These are phyloP conservation scores for Fraxinus albicans DNA, from an alignment of 305 asterid genomes.

Conservation along the genomic window DNA sequence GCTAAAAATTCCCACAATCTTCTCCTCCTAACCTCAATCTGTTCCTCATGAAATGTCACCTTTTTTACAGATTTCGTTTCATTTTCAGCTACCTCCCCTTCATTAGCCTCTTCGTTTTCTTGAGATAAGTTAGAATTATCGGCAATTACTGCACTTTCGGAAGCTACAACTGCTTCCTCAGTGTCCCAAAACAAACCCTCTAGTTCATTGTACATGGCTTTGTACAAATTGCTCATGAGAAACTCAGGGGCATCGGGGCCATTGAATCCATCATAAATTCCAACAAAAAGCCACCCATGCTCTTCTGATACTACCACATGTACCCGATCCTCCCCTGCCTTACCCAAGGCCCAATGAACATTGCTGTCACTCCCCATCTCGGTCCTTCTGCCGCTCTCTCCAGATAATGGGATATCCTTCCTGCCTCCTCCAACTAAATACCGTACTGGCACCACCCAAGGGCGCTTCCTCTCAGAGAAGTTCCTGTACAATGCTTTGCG, in stretches of 20 bases:
- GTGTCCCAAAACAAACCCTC: slow-evolving; percentile 97
- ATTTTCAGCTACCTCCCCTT: slow-evolving; percentile 42
- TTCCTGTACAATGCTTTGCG: slow-evolving; percentile 70
- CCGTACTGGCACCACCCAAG: slow-evolving; percentile 76
- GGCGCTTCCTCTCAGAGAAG: slow-evolving; percentile 58
- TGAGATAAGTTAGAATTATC: slow-evolving; percentile 32
- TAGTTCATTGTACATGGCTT: slow-evolving; percentile 79
- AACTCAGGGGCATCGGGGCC: slow-evolving; percentile 99
- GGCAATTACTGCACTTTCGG: slow-evolving; percentile 34
- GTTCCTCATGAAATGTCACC: slow-evolving; percentile 69
- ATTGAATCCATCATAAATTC: slow-evolving; percentile 94
- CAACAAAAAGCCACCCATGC: slow-evolving; percentile 96
- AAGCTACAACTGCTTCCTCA: slow-evolving; percentile 47
- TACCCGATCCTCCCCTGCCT: slow-evolving; percentile 98
- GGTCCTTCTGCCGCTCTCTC: slow-evolving; percentile 41
- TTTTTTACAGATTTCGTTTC: slow-evolving; percentile 50
- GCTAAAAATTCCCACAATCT: slow-evolving; percentile 91
- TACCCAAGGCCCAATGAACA: slow-evolving; percentile 93
- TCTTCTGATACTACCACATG: slow-evolving; percentile 98
- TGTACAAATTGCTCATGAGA: slow-evolving; percentile 86
- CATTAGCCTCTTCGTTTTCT: slow-evolving; percentile 28
- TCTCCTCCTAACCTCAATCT: slow-evolving; percentile 74
- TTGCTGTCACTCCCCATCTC: slow-evolving; percentile 59
- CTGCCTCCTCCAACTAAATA: slow-evolving; percentile 53
- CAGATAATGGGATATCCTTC: slow-evolving; percentile 46